Base-by-base conservation (phyloP, 2,329 filamentous ascomycete genomes). In the Clonostachys byssicola region DNA sequence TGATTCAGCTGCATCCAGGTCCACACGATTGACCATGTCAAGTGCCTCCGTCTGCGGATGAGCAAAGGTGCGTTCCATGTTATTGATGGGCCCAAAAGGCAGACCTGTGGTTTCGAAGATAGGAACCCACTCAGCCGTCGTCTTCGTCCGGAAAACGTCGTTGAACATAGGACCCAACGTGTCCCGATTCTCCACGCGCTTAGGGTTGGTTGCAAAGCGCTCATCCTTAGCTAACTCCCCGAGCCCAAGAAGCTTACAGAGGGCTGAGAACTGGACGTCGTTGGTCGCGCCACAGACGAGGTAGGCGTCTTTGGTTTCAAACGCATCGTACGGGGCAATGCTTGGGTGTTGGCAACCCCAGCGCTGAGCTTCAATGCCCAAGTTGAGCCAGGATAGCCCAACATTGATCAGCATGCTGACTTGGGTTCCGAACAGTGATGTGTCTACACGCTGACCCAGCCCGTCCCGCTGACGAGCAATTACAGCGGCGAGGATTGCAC, bases 11-110 rank as follows among this genome's bases (percentile, higher is more conserved):
- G 49, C 44, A n/a, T 47, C 48, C 14, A 48, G 51, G 7, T 60
- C 35, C 2, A 70, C 57, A 12, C 46, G 14, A 5, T 46, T 30
- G 13, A 56, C 40, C 67, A 72, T 70, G 45, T 63, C 53, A 23
- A 69, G 59, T 0, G 69, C 71, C 16, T 52, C 39, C 1, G 64
- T 64, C 51, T 76, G 71, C 6, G 69, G 68, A 51, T 74, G 72
- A 6, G 59, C 52, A 49, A 75, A 74, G 1, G 66, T 70, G 30
- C 58, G 56, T 49, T 74, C 61, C 39, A 75, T 65, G 3, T 57
- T 69, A 50, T 75, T 76, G 36, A 75, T 69, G 2, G 71, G 65
- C 1, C 65, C 72, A 58, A 74, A 71, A 0, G 73, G 68, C 52
- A 77, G 58, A 2, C 69, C 70, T 23, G 63, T 71, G 1, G 64